Percentiles rank a stretch among this genome's conserved stretches.
Conservation (phyloP, 176 grass and related monocot species). For the Aegilops speltoides region DNA sequence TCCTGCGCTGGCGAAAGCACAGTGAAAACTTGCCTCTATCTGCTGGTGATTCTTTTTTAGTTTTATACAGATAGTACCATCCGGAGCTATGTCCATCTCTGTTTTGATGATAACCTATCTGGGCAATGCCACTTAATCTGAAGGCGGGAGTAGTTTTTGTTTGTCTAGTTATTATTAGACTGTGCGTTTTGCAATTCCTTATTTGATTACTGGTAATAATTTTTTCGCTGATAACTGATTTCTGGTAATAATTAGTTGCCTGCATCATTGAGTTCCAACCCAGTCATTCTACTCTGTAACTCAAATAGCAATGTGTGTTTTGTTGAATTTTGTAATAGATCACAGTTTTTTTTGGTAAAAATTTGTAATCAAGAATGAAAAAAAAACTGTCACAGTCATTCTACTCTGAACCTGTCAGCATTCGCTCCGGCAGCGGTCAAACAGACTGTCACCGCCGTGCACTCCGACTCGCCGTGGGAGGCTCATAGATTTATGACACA, state of each 20-base stretch:
- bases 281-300: neutral
- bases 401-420: no score
- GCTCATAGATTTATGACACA: no score
- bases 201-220: conserved; percentile 20
- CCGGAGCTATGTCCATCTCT: conserved; percentile 14
- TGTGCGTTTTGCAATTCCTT: neutral
- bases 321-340: neutral
- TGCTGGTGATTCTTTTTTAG: conserved; percentile 1
- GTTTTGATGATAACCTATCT: conserved; percentile 20
- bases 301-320: neutral
- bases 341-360: neutral
- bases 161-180: conserved; percentile 6
- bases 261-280: conserved; percentile 7
- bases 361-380: neutral
- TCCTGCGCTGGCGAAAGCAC: conserved; percentile 35
- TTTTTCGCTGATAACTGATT: neutral
- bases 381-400: no score
- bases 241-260: conserved; percentile 13
- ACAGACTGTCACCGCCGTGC: no score
- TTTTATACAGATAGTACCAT: conserved; percentile 4
- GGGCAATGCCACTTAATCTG: neutral
- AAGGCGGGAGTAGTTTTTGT: neutral
- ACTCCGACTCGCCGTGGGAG: no score
- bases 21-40: conserved; percentile 20
- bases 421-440: neutral